Evolutionary conservation across 164 flowering plant species (phyloP).

Genomic region (Tetracentron sinense): DNA sequence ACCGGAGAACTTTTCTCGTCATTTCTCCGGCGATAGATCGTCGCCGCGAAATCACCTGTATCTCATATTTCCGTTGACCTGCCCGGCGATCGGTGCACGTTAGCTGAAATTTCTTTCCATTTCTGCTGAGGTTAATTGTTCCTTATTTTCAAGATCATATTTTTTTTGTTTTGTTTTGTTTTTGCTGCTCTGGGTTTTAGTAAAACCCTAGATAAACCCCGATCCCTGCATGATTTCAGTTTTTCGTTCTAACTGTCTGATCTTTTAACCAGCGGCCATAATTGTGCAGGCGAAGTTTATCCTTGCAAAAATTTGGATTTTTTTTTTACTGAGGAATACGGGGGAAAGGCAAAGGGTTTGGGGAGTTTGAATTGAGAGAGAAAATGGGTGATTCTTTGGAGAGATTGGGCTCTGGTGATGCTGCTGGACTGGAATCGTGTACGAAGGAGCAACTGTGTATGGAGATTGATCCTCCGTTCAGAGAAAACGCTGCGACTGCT

Average conservation of each 20-base stretch:
- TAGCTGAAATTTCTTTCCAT: no score
- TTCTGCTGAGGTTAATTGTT: no score
- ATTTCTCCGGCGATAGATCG: no score
- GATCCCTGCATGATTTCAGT: neutral
- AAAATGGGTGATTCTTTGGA: conserved; percentile 54
- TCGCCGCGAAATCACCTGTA: no score
- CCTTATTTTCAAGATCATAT: neutral
- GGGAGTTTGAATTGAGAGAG: neutral
- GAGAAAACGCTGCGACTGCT: conserved; percentile 58
- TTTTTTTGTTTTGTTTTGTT: neutral
- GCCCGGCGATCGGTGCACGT: no score
- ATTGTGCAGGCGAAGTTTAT: no score
- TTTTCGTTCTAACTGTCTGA: no score
- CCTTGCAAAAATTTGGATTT: no score
- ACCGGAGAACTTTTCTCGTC: no score
- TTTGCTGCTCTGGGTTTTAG: no score
- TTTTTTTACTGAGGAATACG: neutral
- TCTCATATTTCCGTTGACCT: no score
- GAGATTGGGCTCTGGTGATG: conserved; percentile 51
- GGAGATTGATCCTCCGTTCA: conserved; percentile 82
- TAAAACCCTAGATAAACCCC: conserved; percentile 10
- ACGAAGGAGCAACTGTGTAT: conserved; percentile 66
- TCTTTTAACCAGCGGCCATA: no score
- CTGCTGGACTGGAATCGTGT: conserved; percentile 28
- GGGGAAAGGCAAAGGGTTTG: neutral